Conservation (phyloP, 768 basidiomycete genomes). For the Botryobasidium botryosum region DNA sequence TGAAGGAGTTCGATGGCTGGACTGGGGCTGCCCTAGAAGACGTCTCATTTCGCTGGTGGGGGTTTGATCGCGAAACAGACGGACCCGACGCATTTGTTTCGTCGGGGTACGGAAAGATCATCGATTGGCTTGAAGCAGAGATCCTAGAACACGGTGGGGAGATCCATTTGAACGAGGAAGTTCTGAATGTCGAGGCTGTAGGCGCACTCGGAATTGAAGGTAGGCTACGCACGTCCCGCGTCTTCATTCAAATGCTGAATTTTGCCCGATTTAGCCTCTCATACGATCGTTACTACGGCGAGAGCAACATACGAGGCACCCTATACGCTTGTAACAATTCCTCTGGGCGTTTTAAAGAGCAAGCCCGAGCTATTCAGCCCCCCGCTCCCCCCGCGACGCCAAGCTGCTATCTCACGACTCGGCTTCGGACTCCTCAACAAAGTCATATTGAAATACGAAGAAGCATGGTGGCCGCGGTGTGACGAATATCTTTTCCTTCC, state of each 20-base stretch:
- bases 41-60: slow-evolving; percentile 11
- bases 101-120: slow-evolving; percentile 7
- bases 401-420: slow-evolving; percentile 3
- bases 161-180: slow-evolving; percentile 6
- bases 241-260: too few relatives aligned
- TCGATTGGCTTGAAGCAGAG: slow-evolving; percentile 9
- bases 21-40: slow-evolving; percentile 5
- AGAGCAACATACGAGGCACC: slow-evolving; percentile 3
- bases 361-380: slow-evolving; percentile 7
- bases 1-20: slow-evolving; percentile 8
- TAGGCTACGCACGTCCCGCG: too few relatives aligned
- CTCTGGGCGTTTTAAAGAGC: slow-evolving; percentile 9
- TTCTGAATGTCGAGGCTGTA: slow-evolving; percentile 5
- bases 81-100: slow-evolving; percentile 8
- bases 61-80: slow-evolving; percentile 9
- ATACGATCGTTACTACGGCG: too few relatives aligned
- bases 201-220: too few relatives aligned
- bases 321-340: slow-evolving; percentile 5
- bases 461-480: slow-evolving; percentile 7
- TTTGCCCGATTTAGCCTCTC: too few relatives aligned
- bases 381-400: slow-evolving; percentile 8
- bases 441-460: slow-evolving; percentile 7
- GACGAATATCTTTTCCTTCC: slow-evolving; percentile 4
- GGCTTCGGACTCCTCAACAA: slow-evolving; percentile 11
- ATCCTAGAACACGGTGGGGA: slow-evolving; percentile 2